Conservation (phyloP, 352 stramenopile species). For the Pythium phragmitis region DNA sequence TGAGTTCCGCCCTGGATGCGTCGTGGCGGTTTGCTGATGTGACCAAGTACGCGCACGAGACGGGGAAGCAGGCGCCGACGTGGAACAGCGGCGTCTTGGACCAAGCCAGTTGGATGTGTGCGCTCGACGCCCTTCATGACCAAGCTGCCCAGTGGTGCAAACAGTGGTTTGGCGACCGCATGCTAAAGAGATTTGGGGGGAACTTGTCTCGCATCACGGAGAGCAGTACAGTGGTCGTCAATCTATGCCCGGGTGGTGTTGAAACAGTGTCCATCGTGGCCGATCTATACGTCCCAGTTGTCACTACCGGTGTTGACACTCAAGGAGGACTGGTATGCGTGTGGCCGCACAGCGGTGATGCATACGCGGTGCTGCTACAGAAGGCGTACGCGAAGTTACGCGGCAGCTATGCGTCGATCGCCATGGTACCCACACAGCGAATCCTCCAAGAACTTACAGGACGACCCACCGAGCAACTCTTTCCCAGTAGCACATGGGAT, state of each 20-base stretch:
- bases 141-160: constrained; percentile 4
- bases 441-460: constrained; percentile 45
- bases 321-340: constrained; percentile 4
- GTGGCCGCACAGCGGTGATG: constrained; percentile 28
- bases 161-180: constrained; percentile 18
- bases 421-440: constrained; percentile 24
- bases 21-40: constrained; percentile 17
- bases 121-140: constrained; percentile 1
- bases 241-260: constrained; percentile 1
- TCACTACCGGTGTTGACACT: constrained; percentile 23
- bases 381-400: constrained; percentile 63
- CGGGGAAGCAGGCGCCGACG: neutral
- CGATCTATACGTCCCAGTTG: constrained; percentile 44
- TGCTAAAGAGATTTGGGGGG: neutral
- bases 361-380: constrained; percentile 43
- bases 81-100: constrained; percentile 8
- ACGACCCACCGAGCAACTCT: constrained; percentile 8
- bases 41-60: neutral
- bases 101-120: constrained; percentile 24
- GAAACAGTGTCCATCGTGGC: constrained; percentile 29
- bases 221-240: constrained; percentile 2
- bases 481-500: neutral
- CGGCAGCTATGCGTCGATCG: constrained; percentile 37
- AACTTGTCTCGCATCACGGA: neutral
- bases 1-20: constrained; percentile 13